These are phyloP conservation scores for Reticulascus tulasneorum DNA, from an alignment of 2,329 filamentous ascomycete species.

Conservation along the genomic window DNA sequence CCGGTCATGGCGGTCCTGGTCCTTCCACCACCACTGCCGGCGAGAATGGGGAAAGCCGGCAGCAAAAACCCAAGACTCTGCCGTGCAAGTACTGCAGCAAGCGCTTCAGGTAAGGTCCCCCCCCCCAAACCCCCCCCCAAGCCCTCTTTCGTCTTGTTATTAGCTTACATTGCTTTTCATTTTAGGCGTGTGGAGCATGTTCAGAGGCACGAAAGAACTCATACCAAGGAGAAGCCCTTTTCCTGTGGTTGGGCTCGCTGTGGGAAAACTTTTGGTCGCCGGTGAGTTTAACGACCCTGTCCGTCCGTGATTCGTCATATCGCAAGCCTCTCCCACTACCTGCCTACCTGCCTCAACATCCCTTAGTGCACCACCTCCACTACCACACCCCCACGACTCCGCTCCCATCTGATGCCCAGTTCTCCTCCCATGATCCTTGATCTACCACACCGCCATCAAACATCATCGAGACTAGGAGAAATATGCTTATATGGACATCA, in stretches of 20 bases:
- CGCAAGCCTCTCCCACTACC: slow-evolving; percentile 7
- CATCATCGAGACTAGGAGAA: slow-evolving; percentile 16
- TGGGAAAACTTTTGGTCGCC: slow-evolving; percentile 59
- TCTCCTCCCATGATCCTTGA: slow-evolving; percentile 9
- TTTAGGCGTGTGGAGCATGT: slow-evolving; percentile 61
- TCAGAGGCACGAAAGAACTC: slow-evolving; percentile 59
- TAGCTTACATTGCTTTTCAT: slow-evolving; percentile 35
- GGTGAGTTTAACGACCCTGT: slow-evolving; percentile 41
- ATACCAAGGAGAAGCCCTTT: slow-evolving; percentile 64
- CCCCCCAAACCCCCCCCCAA: slow-evolving; percentile 12
- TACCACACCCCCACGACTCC: slow-evolving; percentile 5
- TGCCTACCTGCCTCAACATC: slow-evolving; percentile 4
- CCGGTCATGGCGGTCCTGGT: too few species aligned
- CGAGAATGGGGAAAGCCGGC: slow-evolving; percentile 47
- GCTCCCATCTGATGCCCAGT: slow-evolving; percentile 4
- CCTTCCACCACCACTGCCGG: slow-evolving; percentile 25
- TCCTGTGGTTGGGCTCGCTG: slow-evolving; percentile 56
- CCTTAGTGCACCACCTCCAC: slow-evolving; percentile 10
- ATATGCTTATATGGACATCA: slow-evolving; percentile 59
- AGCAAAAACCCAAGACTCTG: slow-evolving; percentile 58
- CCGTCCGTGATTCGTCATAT: slow-evolving; percentile 9
- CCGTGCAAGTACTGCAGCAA: slow-evolving; percentile 63
- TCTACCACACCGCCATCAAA: slow-evolving; percentile 4
- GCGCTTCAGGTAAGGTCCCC: slow-evolving; percentile 51
- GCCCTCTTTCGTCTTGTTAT: slow-evolving; percentile 21